phyloP scores from a whole-genome alignment of 495 filamentous ascomycete genomes.

The Stereocaulon alpinum region DNA sequence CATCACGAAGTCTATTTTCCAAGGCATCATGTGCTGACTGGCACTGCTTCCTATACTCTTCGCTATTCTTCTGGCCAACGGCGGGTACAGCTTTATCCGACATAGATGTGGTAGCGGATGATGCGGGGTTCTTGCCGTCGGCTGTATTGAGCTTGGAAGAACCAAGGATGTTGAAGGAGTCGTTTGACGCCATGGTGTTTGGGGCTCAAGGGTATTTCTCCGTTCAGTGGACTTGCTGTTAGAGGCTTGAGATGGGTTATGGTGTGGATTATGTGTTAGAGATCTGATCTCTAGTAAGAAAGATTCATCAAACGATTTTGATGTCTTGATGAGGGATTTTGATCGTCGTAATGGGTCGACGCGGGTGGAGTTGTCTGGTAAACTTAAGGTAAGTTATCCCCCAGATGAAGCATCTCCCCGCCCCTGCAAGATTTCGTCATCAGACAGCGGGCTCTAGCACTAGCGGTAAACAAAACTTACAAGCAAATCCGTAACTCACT shows the following conservation, averaged over 20 bases:
- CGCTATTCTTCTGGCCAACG: constrained; percentile 8
- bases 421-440: too few species aligned
- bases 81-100: constrained; percentile 2
- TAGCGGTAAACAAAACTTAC: not conserved
- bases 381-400: too few species aligned
- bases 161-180: constrained; percentile 23
- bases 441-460: too few species aligned
- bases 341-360: too few species aligned
- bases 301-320: too few species aligned
- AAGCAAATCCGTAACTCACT: too few species aligned
- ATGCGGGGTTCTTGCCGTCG: constrained; percentile 21
- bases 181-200: constrained; percentile 8
- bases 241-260: not conserved
- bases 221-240: not conserved
- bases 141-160: constrained; percentile 23
- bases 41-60: constrained; percentile 18
- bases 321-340: too few species aligned
- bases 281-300: too few species aligned
- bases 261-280: not conserved
- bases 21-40: constrained; percentile 15
- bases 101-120: constrained; percentile 6
- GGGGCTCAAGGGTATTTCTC: not conserved
- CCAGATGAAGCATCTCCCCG: too few species aligned
- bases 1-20: constrained; percentile 15
- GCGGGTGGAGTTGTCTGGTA: too few species aligned